Percentiles rank a stretch among this genome's conserved stretches.
Evolutionary conservation across 768 basidiomycete species (phyloP).

Genomic region (Serendipita sp.): DNA sequence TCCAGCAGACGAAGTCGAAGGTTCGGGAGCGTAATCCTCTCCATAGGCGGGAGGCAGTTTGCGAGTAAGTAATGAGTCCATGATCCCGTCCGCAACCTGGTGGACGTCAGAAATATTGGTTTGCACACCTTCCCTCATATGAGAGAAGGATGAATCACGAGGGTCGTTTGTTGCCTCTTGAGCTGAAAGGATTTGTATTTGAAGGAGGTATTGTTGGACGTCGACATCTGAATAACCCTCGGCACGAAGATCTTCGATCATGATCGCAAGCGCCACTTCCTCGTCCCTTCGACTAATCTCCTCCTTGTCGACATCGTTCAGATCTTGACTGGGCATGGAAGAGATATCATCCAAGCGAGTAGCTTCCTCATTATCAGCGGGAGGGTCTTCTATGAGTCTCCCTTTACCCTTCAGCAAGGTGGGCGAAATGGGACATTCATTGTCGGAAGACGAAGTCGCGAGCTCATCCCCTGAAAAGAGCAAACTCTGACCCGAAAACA

Average conservation of each 20-base stretch:
- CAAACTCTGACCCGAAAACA: too few relatives aligned
- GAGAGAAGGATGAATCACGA: background rate
- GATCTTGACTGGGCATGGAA: background rate
- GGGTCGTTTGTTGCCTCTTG: background rate
- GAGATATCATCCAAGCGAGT: background rate
- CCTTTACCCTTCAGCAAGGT: background rate
- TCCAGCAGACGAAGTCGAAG: background rate
- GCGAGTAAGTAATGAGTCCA: background rate
- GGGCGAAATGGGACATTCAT: too few relatives aligned
- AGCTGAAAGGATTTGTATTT: background rate
- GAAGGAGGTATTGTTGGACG: background rate
- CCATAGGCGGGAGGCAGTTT: constrained; percentile 1
- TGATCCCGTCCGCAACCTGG: background rate
- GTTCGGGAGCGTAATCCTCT: background rate
- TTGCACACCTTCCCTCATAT: too few relatives aligned
- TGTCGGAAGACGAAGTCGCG: too few relatives aligned
- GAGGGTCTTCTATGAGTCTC: background rate
- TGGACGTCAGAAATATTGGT: background rate
- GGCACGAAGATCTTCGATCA: background rate
- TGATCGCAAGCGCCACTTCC: background rate
- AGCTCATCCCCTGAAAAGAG: too few relatives aligned
- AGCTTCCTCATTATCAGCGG: background rate
- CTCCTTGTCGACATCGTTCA: background rate
- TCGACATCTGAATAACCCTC: background rate
- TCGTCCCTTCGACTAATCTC: background rate